Conservation (phyloP, 2,329 filamentous ascomycete genomes). For the Knoxdaviesia proteae region DNA sequence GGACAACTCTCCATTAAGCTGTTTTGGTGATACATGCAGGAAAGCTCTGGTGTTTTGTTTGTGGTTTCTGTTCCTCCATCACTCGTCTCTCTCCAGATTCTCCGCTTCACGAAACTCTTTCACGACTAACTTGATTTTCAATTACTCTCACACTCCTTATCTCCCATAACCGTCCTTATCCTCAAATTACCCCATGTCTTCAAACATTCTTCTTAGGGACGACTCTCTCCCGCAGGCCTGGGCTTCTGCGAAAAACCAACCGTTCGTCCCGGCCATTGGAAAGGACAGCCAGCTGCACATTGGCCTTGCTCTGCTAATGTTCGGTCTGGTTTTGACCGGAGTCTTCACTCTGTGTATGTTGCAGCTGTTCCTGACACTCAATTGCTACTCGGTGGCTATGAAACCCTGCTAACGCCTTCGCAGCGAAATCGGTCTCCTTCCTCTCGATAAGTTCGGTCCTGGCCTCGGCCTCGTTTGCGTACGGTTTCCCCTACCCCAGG, state of each 20-base stretch:
- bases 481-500: conserved; percentile 17
- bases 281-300: conserved; percentile 73
- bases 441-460: conserved; percentile 63
- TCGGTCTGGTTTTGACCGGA: conserved; percentile 53
- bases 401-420: conserved; percentile 14
- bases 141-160: no score
- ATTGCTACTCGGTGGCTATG: not conserved
- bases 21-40: no score
- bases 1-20: no score
- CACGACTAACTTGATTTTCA: no score
- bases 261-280: conserved; percentile 58
- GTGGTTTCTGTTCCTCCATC: no score
- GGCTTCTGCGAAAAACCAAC: conserved; percentile 11
- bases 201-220: no score
- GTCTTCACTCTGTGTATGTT: conserved; percentile 69
- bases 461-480: conserved; percentile 80
- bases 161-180: no score
- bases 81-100: no score
- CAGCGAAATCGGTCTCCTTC: conserved; percentile 58
- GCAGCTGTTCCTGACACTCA: not conserved
- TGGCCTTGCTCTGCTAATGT: conserved; percentile 52
- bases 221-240: no score
- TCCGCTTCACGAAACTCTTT: no score
- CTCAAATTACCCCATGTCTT: no score
- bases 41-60: no score